Conservation (phyloP, 176 grass and related monocot species). For the Carex parvula region DNA sequence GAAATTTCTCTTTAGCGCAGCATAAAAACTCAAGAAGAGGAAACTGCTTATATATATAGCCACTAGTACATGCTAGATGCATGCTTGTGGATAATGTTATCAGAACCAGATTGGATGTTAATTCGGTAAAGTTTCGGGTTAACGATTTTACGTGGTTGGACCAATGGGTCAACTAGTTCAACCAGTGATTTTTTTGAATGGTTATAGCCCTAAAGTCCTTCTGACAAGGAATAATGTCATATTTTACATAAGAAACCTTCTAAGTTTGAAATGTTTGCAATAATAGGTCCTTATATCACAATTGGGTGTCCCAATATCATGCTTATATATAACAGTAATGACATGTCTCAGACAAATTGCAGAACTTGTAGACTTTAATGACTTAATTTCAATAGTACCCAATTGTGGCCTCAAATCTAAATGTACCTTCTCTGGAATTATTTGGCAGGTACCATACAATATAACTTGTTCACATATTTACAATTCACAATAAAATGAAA, state of each 20-base stretch:
- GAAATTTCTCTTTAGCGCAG: background rate
- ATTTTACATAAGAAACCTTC: too few species aligned
- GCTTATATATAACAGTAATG: background rate
- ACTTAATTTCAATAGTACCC: background rate
- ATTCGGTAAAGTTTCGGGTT: too few species aligned
- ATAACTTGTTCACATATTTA: conserved; percentile 30
- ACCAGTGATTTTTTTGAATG: too few species aligned
- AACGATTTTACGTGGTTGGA: too few species aligned
- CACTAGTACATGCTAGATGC: too few species aligned
- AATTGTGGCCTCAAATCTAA: background rate
- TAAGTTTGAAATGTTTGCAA: too few species aligned
- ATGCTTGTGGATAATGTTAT: too few species aligned
- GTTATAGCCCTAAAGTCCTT: too few species aligned
- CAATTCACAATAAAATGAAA: conserved; percentile 65
- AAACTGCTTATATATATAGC: background rate
- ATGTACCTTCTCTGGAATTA: background rate
- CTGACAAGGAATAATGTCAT: too few species aligned
- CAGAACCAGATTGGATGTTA: too few species aligned
- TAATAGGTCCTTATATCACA: too few species aligned
- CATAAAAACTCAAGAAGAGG: background rate
- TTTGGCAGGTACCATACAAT: background rate
- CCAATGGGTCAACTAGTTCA: too few species aligned
- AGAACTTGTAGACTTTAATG: background rate
- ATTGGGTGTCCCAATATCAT: background rate
- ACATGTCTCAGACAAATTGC: background rate